Evolutionary conservation across 2,329 filamentous ascomycete genomes (phyloP).

Genomic region (Colletotrichum graminicola): DNA sequence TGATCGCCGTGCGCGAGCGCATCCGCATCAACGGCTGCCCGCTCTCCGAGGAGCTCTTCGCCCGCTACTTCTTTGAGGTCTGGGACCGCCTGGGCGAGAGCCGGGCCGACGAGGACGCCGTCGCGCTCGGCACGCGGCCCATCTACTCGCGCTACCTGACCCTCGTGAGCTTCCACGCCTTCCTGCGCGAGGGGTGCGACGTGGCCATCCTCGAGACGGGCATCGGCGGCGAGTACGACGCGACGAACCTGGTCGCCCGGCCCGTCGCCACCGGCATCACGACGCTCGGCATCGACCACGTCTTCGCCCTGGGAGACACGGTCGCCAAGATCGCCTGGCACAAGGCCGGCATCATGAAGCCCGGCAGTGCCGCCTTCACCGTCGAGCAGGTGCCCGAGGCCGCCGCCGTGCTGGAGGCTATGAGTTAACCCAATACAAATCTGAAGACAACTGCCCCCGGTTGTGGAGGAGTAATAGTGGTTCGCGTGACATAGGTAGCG

Average conservation of each 20-base stretch:
- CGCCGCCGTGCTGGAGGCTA: constrained; percentile 67
- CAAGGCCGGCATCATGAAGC: constrained; percentile 89
- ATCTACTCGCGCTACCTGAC: constrained; percentile 95
- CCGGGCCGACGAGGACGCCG: constrained; percentile 55
- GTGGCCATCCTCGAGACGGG: constrained; percentile 91
- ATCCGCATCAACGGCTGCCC: constrained; percentile 84
- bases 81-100: constrained; percentile 74
- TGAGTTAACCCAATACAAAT: too few species aligned
- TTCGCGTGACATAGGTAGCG: too few species aligned
- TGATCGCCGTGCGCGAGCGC: constrained; percentile 85
- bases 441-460: too few species aligned
- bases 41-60: constrained; percentile 76
- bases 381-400: constrained; percentile 51
- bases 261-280: constrained; percentile 76
- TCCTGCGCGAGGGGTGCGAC: constrained; percentile 79
- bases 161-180: constrained; percentile 87
- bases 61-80: constrained; percentile 84
- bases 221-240: constrained; percentile 93
- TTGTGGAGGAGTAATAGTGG: too few species aligned
- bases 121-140: constrained; percentile 75
- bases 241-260: constrained; percentile 80
- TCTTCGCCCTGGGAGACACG: constrained; percentile 81
- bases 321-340: constrained; percentile 90
- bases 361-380: constrained; percentile 58
- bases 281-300: constrained; percentile 88